Conservation (phyloP, 1,284 basidiomycete species). For the Sphagnurus paluster region DNA sequence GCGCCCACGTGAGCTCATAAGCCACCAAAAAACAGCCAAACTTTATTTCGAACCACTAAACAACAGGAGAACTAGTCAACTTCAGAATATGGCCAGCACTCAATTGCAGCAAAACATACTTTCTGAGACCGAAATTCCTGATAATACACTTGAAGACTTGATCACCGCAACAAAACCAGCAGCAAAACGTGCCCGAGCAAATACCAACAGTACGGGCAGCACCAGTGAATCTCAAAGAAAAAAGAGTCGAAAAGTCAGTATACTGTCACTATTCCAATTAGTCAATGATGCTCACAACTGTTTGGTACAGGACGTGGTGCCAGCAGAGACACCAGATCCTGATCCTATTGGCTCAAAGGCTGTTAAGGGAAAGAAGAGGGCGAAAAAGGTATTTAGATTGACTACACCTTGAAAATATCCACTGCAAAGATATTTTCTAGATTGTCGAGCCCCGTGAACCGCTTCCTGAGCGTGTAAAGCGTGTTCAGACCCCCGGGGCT, state of each 20-base stretch:
- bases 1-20: background rate
- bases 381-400: conserved; percentile 1
- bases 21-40: background rate
- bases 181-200: background rate
- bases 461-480: background rate
- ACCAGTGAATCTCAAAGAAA: background rate
- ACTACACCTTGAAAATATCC: background rate
- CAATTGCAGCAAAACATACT: background rate
- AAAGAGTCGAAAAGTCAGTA: background rate
- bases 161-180: background rate
- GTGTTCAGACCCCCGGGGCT: conserved; percentile 1
- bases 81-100: background rate
- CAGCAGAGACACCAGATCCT: background rate
- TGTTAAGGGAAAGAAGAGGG: background rate
- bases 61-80: background rate
- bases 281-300: background rate
- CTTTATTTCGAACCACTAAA: background rate
- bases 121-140: background rate
- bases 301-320: background rate
- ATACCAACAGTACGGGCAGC: background rate
- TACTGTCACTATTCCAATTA: background rate
- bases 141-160: background rate
- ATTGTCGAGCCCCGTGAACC: background rate
- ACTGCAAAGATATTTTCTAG: background rate
- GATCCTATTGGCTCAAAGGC: background rate